Conservation (phyloP, 352 stramenopile genomes). For the Globisporangium uncinulatum region DNA sequence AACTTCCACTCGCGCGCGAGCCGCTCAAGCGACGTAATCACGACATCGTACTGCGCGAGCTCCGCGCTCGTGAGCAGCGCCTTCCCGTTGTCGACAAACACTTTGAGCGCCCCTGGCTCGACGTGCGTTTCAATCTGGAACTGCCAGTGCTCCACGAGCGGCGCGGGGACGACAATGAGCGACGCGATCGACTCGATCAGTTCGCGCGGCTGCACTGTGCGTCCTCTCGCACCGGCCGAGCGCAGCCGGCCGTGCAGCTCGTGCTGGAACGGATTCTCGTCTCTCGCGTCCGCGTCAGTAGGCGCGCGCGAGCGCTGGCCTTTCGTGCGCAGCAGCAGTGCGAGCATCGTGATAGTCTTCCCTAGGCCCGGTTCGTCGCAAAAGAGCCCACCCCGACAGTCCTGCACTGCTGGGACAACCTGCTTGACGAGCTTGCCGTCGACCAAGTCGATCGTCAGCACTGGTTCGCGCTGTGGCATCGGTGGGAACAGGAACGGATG, state of each 20-base stretch:
- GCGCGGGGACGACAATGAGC: conserved; percentile 67
- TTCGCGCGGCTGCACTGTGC: conserved; percentile 35
- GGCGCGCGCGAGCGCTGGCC: conserved; percentile 25
- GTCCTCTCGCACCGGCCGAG: conserved; percentile 34
- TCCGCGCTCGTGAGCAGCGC: conserved; percentile 31
- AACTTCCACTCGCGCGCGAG: conserved; percentile 62
- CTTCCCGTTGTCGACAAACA: conserved; percentile 38
- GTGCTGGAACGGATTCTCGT: conserved; percentile 4
- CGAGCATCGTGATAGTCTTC: conserved; percentile 86
- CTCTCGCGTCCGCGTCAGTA: conserved; percentile 12
- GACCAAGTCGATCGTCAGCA: conserved; percentile 52
- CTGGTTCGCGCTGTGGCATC: conserved; percentile 4
- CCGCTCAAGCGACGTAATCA: conserved; percentile 68
- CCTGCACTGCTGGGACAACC: conserved; percentile 13
- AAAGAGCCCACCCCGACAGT: conserved; percentile 71
- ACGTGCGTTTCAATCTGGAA: conserved; percentile 68
- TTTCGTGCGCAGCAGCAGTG: conserved; percentile 73
- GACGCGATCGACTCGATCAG: conserved; percentile 43
- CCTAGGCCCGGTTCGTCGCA: conserved; percentile 80
- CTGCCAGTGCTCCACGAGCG: conserved; percentile 73
- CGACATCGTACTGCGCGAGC: conserved; percentile 59
- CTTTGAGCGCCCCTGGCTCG: conserved; percentile 20
- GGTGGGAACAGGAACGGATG: conserved; percentile 55
- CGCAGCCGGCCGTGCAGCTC: conserved; percentile 21
- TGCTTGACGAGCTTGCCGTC: conserved; percentile 30